A percentile compares a stretch with the other conserved stretches of the same genome.
phyloP scores from a whole-genome alignment of 2,329 filamentous ascomycete genomes.

The Colletotrichum salicis region DNA sequence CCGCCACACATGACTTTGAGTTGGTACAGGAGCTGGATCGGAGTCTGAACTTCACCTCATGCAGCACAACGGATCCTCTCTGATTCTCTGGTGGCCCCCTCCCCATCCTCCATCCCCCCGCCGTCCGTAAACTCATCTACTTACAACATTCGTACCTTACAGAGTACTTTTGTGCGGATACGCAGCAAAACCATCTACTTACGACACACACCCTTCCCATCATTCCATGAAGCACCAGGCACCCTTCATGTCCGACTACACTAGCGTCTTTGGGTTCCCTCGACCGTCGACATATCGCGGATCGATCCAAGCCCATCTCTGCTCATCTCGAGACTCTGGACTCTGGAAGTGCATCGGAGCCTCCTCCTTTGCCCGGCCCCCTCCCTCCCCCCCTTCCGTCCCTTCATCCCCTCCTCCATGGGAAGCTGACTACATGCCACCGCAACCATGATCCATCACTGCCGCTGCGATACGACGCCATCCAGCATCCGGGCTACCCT shows the following conservation, averaged over 20 bases:
- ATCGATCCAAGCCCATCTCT: constrained; percentile 8
- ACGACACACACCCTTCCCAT: constrained; percentile 19
- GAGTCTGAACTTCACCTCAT: constrained; percentile 5
- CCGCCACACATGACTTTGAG: no score
- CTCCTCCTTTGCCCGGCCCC: not conserved
- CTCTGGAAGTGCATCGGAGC: not conserved
- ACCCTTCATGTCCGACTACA: not conserved
- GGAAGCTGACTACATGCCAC: not conserved
- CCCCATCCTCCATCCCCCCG: not conserved
- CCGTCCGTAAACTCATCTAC: constrained; percentile 10
- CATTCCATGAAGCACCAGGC: not conserved
- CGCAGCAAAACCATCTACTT: constrained; percentile 9
- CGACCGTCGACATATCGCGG: constrained; percentile 3
- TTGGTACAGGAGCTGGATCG: not conserved
- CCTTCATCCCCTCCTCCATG: not conserved
- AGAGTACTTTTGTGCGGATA: constrained; percentile 12
- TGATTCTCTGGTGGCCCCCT: not conserved
- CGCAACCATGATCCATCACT: constrained; percentile 9
- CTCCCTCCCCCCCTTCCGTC: not conserved
- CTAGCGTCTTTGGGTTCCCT: not conserved
- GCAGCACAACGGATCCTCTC: not conserved
- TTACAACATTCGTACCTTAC: not conserved
- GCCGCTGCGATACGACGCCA: constrained; percentile 17
- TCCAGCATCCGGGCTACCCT: constrained; percentile 11
- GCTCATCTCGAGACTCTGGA: not conserved